Evolutionary conservation across 352 stramenopile species (phyloP), one percentile per base, ranked within the genome.

Genomic region (Blastocystis hominis): DNA sequence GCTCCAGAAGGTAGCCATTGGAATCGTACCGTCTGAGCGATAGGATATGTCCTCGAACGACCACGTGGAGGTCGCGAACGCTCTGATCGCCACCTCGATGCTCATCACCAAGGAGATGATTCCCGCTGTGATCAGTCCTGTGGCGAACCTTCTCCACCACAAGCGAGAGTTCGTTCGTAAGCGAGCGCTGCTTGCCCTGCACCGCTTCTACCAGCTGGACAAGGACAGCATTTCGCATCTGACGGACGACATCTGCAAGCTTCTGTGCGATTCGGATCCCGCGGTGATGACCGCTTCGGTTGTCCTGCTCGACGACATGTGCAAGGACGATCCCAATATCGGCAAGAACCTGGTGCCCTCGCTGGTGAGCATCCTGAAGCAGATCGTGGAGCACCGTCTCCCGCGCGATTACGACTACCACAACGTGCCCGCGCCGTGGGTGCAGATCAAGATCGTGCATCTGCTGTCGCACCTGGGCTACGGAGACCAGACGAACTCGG

Each of bases 401-500:
- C 97, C 97, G 38, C 93, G 93, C 59, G 96, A 99, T 88, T 99
- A 97, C 89, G 96, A 99, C 91, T 99, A 99, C 91, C 97, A 99
- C 91, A 93, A 96, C 63, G 98, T 99, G 63, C 97, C 97, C 3
- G 97, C 97, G 56, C 97, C 97, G 46, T 99, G 97, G 97, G 98
- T 99, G 89, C 97, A 99, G 91, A 97, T 98, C 88, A 93, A 93
- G 89, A 90, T 99, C 54, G 92, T 99, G 24, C 95, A 97, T 76
- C 96, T 99, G 80, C 90, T 99, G 56, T 94, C 94, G 50, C 89
- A 98, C 42, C 91, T 99, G 62, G 97, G 97, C 56, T 93, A 97
- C 80, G 94, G 92, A 1, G 94, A 97, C 88, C 93, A 97, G 89
- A 90, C 93, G 66, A 94, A 94, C 0, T 97, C 93, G 80, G 95